Evolutionary conservation across 2,329 filamentous ascomycete genomes (phyloP).

Genomic region (Fusarium oligoseptatum): DNA sequence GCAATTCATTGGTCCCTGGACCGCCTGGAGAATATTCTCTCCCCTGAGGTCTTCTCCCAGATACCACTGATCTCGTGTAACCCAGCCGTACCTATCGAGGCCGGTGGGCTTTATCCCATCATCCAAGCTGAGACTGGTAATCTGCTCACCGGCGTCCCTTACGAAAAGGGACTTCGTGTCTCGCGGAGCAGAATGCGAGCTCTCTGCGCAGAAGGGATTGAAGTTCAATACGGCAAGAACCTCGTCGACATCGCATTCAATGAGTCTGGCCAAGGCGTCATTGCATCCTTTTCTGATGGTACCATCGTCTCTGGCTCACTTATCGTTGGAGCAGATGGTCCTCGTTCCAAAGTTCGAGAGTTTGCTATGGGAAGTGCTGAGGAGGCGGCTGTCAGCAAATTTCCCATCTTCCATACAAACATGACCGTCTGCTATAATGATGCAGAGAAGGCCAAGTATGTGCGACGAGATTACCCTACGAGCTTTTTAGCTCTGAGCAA

Average conservation of each 20-base stretch:
- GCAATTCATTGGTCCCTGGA: conserved; percentile 40
- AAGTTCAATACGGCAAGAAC: conserved; percentile 38
- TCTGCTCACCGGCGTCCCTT: conserved; percentile 35
- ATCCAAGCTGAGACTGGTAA: conserved; percentile 40
- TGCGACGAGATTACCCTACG: conserved; percentile 35
- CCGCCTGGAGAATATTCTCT: conserved; percentile 32
- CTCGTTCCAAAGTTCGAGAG: conserved; percentile 37
- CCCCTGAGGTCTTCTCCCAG: conserved; percentile 28
- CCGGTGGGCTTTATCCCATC: conserved; percentile 39
- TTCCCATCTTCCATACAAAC: conserved; percentile 44
- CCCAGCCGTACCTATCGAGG: conserved; percentile 34
- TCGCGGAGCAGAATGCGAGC: conserved; percentile 38
- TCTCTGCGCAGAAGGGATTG: conserved; percentile 32
- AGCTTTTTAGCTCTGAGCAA: conserved; percentile 42
- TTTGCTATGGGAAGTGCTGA: conserved; percentile 33
- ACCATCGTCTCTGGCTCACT: conserved; percentile 20
- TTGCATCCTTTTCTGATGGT: conserved; percentile 34
- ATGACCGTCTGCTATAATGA: conserved; percentile 42
- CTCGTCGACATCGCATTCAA: conserved; percentile 37
- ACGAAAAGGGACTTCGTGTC: conserved; percentile 38
- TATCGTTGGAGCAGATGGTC: conserved; percentile 39
- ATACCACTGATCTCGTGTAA: conserved; percentile 39
- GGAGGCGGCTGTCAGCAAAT: conserved; percentile 39
- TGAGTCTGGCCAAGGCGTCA: conserved; percentile 27
- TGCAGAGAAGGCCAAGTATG: conserved; percentile 36